Evolutionary conservation across 768 basidiomycete species (phyloP), one percentile per base, ranked within the genome.

Genomic region (Psilocybe azurescens): DNA sequence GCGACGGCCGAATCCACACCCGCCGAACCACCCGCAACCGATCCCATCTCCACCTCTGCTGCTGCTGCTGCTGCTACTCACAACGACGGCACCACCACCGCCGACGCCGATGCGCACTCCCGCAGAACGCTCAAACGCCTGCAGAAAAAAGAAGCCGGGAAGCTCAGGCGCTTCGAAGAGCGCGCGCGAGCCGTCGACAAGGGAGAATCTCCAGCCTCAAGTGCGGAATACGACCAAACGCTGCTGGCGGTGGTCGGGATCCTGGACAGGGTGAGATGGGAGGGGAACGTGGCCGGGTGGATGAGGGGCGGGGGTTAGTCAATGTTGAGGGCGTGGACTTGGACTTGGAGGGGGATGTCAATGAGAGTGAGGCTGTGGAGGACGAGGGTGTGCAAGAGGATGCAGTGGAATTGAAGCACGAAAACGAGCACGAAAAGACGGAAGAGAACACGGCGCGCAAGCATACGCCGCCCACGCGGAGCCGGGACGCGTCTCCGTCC

Each of bases 201-300:
- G 18, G 18, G 18, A 3, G 24, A 5, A 3, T 3, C 18, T 11
- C 2, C 11, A 50, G 28, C 14, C 0, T 2, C 16, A 8, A 11
- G 29, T 3, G 11, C 14, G 9, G 24, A 53, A 24, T 79, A 78
- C 65, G 90, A 91, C 70, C 74, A 77, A 51, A 88, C 82, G 0
- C 77, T 90, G 11, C 79, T 93, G 1, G 89, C 88, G 0, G 81
- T 91, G 10, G 75, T 91, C 13, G 91, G 91, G 7, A 77, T 92
- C 13, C 73, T 93, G 24, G 88, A 90, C 51, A 77, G 74, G 13
- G 64, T 88, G 13, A 88, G 86, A 71, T 56, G 67, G 52, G 84
- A 91, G 73, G 78, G 74, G 58, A 91, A 89, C 65, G 83, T 92
- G 24, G 86, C 89, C 0, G 84, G 80, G 18, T 92, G 91, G 91